phyloP scores from a whole-genome alignment of 257 asterid species.

The Gentiana macrophylla region DNA sequence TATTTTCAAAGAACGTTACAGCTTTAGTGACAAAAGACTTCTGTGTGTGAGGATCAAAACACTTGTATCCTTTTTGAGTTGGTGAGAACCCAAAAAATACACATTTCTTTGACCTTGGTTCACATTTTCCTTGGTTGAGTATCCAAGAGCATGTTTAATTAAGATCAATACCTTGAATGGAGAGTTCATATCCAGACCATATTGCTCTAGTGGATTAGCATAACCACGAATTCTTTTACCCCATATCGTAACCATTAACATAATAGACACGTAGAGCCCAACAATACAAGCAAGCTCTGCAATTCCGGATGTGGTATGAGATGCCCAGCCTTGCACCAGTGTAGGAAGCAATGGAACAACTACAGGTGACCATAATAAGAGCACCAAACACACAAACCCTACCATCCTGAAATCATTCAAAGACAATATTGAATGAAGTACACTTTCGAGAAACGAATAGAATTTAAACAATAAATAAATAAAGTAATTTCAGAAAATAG shows the following conservation, averaged over 20 bases:
- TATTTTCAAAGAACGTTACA: no score
- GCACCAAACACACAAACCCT: conserved; percentile 74
- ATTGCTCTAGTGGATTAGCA: conserved; percentile 65
- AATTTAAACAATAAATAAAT: background rate
- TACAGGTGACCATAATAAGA: conserved; percentile 91
- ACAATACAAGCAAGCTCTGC: conserved; percentile 67
- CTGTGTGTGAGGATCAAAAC: no score
- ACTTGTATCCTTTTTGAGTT: no score
- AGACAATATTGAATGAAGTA: background rate
- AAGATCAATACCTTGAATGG: conserved; percentile 40
- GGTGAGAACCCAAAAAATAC: no score
- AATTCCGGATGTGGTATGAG: conserved; percentile 41
- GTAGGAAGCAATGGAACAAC: conserved; percentile 80
- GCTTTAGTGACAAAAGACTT: no score
- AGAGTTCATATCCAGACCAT: conserved; percentile 76
- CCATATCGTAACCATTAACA: conserved; percentile 70
- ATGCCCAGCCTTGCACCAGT: conserved; percentile 71
- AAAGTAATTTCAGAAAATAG: no score
- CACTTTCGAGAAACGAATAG: background rate
- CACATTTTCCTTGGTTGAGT: no score
- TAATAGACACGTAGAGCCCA: conserved; percentile 63
- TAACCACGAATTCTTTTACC: conserved; percentile 82
- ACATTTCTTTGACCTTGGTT: no score
- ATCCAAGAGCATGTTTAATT: background rate
- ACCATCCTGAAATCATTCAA: conserved; percentile 37